Percentiles rank a stretch among this genome's conserved stretches.
These are phyloP conservation scores for Alnus rubra DNA, from an alignment of 306 rosid genomes.

Conservation along the genomic window DNA sequence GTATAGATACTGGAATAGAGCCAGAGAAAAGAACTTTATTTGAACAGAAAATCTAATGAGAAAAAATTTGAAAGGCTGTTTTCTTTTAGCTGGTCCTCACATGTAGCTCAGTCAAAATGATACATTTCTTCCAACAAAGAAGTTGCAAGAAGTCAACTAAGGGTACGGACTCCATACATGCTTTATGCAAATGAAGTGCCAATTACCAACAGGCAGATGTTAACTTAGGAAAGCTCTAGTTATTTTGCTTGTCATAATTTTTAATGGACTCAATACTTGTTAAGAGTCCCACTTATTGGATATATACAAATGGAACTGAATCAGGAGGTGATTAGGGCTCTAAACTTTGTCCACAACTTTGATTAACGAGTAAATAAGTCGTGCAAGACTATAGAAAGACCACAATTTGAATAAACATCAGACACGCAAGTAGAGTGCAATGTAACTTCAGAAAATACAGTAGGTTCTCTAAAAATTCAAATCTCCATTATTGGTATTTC, in stretches of 20 bases:
- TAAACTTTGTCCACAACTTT: background rate
- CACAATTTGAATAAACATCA: background rate
- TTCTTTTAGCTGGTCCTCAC: background rate
- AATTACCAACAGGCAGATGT: background rate
- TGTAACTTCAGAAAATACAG: background rate
- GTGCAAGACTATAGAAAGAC: background rate
- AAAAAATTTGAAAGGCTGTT: background rate
- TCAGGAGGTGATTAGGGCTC: background rate
- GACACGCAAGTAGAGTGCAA: background rate
- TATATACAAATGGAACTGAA: background rate
- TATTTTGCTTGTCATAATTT: background rate
- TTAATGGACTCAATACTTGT: conserved; percentile 1
- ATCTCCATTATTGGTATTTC: background rate
- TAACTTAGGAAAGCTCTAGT: background rate
- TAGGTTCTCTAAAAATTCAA: background rate
- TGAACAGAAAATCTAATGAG: too few relatives aligned
- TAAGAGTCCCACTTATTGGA: background rate
- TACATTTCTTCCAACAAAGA: background rate
- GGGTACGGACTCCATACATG: background rate
- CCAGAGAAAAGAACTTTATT: background rate
- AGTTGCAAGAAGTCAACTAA: background rate
- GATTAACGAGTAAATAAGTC: background rate
- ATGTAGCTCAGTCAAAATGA: background rate
- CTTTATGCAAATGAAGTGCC: background rate
- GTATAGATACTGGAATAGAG: background rate